These are phyloP conservation scores for Metschnikowia henanensis DNA, from an alignment of 805 yeast species.

Conservation along the genomic window DNA sequence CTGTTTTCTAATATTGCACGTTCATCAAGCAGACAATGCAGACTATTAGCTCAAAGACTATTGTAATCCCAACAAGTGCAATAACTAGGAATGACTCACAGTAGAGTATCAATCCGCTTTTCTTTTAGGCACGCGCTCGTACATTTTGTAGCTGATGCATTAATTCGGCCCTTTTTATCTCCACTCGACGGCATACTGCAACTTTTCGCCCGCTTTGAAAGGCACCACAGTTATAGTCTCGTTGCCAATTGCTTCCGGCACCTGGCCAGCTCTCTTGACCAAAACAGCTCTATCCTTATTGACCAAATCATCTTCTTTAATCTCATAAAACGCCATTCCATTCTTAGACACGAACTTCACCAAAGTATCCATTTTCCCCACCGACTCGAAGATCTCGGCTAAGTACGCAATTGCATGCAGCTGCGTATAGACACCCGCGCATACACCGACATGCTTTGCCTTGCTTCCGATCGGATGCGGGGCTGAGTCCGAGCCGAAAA, in stretches of 20 bases:
- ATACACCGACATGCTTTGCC: conserved; percentile 75
- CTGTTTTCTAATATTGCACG: too few species aligned
- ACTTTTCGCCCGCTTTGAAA: conserved; percentile 76
- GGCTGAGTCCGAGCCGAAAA: conserved; percentile 98
- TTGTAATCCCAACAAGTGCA: too few species aligned
- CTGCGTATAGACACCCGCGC: conserved; percentile 99
- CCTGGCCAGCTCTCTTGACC: conserved; percentile 49
- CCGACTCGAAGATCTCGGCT: conserved; percentile 80
- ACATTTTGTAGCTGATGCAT: too few species aligned
- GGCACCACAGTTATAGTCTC: conserved; percentile 64
- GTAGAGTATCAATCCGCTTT: too few species aligned
- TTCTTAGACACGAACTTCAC: conserved; percentile 72
- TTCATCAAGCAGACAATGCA: too few species aligned
- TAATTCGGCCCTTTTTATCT: conserved; percentile 21
- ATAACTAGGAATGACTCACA: too few species aligned
- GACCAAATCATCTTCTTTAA: conserved; percentile 42
- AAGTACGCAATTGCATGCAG: conserved; percentile 76
- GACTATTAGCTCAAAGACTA: too few species aligned
- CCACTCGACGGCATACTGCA: conserved; percentile 81
- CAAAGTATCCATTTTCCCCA: conserved; percentile 62
- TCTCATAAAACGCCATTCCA: conserved; percentile 70
- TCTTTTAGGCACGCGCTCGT: too few species aligned
- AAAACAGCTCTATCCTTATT: conserved; percentile 51
- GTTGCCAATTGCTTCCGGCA: conserved; percentile 59
- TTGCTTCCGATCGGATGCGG: conserved; percentile 90